Evolutionary conservation across 2,329 filamentous ascomycete genomes (phyloP), one percentile per base, ranked within the genome.

Genomic region (Stemphylium vesicarium): DNA sequence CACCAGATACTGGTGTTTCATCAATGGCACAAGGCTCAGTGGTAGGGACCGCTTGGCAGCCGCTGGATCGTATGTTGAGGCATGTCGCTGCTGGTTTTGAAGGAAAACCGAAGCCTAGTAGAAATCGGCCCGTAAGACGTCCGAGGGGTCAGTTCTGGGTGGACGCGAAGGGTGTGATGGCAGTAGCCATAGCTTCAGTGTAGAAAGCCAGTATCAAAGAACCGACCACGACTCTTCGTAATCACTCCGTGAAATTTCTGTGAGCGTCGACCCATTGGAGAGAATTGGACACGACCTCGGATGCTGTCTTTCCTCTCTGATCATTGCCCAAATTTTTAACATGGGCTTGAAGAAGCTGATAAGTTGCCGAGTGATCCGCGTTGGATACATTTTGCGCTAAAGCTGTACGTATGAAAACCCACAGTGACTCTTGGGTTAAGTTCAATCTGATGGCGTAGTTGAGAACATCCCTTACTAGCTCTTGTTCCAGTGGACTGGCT

Each of bases 391-490:
- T 56, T 42, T 65, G 63, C 2, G 60, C 60, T 6, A 74, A 22
- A 4, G 53, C 59, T 10, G 53, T 65, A 16, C 70, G 65, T 11
- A 75, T 39, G 35, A 76, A 76, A 2, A 65, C 53, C 73, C 73
- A 76, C 5, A 73, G 18, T 3, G 73, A 73, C 43, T 74, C 73
- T 20, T 74, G 63, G 24, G 62, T 51, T 16, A 57, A 53, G 2
- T 50, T 45, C 7, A 75, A 50, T 16, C 52, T 63, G 2, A 63
- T 50, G 0, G 66, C 65, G 41, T 68, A 71, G 2, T 57, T 46
- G 6, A 76, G 18, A 4, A 72, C 59, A 9, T 66, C 53, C 7
- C 60, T 26, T 3, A 75, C 58, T 8, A 72, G 49, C 4, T 45
- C 37, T 16, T 48, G 44, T 32, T 55, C 55, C 15, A 57, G 38